Evolutionary conservation across 2,329 filamentous ascomycete genomes (phyloP), one percentile per base, ranked within the genome.

Genomic region (Verticillium nubilum): DNA sequence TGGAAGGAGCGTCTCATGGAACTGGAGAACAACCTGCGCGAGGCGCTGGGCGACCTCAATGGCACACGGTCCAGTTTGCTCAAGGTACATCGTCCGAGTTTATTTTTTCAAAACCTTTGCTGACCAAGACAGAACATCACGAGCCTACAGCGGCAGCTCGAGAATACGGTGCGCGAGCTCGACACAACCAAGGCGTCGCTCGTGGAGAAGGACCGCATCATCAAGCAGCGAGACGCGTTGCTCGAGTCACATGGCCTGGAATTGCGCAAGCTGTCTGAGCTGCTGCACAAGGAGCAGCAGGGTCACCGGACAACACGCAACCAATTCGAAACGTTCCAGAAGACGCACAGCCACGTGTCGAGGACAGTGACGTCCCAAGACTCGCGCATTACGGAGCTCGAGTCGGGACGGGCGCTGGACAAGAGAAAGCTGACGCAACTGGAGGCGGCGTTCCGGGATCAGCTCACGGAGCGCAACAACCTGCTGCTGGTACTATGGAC

Each of bases 1-100:
- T 97, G 91, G 90, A 96, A 95, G 76, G 91, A 96, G 74, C 86
- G 92, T 64, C 80, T 97, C 56, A 86, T 92, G 72, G 93, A 97
- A 73, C 82, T 98, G 58, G 95, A 98, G 77, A 92, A 87, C 69
- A 94, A 91, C 68, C 80, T 99, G 65, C 85, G 93, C 52, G 90
- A 94, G 69, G 90, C 92, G 4, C 81, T 99, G 62, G 93, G 93
- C 65, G 93, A 97, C 74, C 82, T 94, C 60, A 91, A 90, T 67
- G 92, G 92, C 61, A 96, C 92, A 37, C 85, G 91, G 66, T 91
- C 92, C 58, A 93, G 89, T 67, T 80, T 98, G 59, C 85, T 98
- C 64, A 90, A 90, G 78, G 89, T 91, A 75, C 67, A 78, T 67
- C 62, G 17, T n/a, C 15, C 42, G 19, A n/a, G 5, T n/a, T 15